These are phyloP conservation scores for Biscogniauxia mediterranea DNA, from an alignment of 2,329 filamentous ascomycete genomes.

Conservation along the genomic window DNA sequence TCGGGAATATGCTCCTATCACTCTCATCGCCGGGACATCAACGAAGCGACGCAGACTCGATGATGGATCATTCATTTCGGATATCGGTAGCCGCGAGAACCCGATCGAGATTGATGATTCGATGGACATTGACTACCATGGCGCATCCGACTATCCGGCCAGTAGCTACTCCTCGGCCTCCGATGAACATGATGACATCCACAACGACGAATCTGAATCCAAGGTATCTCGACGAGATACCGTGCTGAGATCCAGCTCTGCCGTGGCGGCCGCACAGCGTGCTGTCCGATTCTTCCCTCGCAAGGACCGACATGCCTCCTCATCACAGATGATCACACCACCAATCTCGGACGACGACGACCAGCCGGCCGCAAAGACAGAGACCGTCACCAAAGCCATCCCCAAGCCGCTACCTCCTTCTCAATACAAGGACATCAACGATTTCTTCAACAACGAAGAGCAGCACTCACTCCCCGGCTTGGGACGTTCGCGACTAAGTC, in stretches of 20 bases:
- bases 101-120: conserved; percentile 1
- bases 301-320: not conserved
- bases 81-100: not conserved
- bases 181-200: not conserved
- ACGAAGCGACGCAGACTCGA: conserved; percentile 17
- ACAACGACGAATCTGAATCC: conserved; percentile 5
- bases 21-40: conserved; percentile 4
- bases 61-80: not conserved
- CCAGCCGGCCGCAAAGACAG: not conserved
- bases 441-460: conserved; percentile 26
- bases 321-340: conserved; percentile 7
- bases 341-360: conserved; percentile 5
- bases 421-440: conserved; percentile 16
- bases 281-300: conserved; percentile 1
- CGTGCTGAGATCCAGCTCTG: not conserved
- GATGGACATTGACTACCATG: conserved; percentile 16
- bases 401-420: conserved; percentile 12
- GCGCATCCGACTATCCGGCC: not conserved
- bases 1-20: not conserved
- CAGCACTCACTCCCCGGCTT: conserved; percentile 23
- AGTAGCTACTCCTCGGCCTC: not conserved
- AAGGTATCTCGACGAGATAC: not conserved
- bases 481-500: conserved; percentile 6
- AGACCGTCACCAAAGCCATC: not conserved
- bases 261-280: conserved; percentile 5